Evolutionary conservation across 176 grass and related monocot genomes (phyloP).

Genomic region (bread wheat (Triticum aestivum)): DNA sequence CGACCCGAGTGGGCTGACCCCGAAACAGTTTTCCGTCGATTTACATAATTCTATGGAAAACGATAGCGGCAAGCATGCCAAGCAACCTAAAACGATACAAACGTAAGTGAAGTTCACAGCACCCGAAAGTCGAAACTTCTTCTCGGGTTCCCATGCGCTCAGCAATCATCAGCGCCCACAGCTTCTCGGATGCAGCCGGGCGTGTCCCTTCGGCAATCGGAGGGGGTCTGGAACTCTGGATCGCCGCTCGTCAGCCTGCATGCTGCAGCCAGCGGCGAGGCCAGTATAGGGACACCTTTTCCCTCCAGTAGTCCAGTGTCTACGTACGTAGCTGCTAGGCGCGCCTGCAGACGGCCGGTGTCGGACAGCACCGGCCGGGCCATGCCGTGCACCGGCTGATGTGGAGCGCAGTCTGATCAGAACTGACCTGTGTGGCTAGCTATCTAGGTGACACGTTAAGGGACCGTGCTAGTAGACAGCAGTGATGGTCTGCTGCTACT

Average conservation of each 20-base stretch:
- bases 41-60: too few relatives aligned
- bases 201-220: background rate
- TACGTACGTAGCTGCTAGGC: background rate
- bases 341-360: background rate
- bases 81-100: too few relatives aligned
- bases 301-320: background rate
- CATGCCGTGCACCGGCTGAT: background rate
- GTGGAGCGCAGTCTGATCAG: background rate
- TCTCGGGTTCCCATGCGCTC: background rate
- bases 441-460: background rate
- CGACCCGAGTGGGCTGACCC: too few relatives aligned
- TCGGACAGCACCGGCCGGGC: background rate
- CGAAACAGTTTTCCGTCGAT: too few relatives aligned
- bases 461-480: background rate
- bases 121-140: too few relatives aligned
- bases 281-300: background rate
- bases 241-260: background rate
- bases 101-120: too few relatives aligned
- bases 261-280: constrained; percentile 6
- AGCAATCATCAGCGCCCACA: background rate
- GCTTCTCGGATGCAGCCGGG: background rate
- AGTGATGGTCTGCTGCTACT: background rate
- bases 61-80: too few relatives aligned
- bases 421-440: background rate
- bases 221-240: background rate